These are phyloP conservation scores for Gloeophyllum trabeum DNA, from an alignment of 768 basidiomycete species.

Conservation along the genomic window DNA sequence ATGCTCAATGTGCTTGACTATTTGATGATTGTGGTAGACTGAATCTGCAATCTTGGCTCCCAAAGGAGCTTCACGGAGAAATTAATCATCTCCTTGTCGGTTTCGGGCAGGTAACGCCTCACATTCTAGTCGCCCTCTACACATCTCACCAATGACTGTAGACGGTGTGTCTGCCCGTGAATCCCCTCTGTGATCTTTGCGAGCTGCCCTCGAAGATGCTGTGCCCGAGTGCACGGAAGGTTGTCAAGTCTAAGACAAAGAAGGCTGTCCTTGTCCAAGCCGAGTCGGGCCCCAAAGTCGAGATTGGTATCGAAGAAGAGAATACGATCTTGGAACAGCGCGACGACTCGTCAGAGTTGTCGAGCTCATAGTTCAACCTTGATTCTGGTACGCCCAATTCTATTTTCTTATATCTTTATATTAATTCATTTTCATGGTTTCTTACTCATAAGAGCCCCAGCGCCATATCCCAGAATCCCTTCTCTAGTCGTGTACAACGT, in stretches of 20 bases:
- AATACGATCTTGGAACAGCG: not conserved
- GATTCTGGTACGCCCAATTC: not conserved
- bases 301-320: conserved; percentile 24
- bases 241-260: conserved; percentile 11
- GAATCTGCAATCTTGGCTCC: conserved; percentile 79
- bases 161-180: conserved; percentile 58
- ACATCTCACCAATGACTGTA: conserved; percentile 13
- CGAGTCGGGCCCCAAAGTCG: conserved; percentile 22
- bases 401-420: not conserved
- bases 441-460: conserved; percentile 18
- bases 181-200: conserved; percentile 56
- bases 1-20: not conserved
- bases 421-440: not conserved
- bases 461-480: conserved; percentile 80
- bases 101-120: conserved; percentile 60
- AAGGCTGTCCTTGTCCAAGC: conserved; percentile 3
- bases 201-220: conserved; percentile 39
- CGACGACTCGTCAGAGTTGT: not conserved
- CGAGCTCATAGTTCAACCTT: not conserved
- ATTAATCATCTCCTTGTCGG: conserved; percentile 79
- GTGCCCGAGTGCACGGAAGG: conserved; percentile 54
- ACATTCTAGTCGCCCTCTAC: not conserved
- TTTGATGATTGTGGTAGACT: conserved; percentile 26
- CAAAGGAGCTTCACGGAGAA: conserved; percentile 55
- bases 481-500: conserved; percentile 68